Evolutionary conservation across 345 rosid species (phyloP).

Genomic region (Populus tremula): DNA sequence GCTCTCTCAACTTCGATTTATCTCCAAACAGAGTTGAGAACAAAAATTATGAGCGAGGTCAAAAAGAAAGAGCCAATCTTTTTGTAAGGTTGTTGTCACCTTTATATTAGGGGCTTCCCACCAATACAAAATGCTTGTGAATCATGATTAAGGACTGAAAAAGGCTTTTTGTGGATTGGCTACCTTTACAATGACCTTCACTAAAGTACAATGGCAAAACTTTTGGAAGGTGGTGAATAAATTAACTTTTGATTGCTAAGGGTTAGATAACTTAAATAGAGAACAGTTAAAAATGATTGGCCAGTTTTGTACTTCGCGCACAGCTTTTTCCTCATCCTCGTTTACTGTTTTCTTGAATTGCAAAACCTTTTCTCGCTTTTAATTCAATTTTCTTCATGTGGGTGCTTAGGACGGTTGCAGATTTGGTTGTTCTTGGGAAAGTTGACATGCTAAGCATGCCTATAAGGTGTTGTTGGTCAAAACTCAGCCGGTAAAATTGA

Average conservation of each 20-base stretch:
- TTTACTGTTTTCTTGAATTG: neutral
- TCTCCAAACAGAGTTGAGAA: neutral
- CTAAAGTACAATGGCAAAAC: neutral
- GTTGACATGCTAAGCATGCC: neutral
- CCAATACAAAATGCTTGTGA: neutral
- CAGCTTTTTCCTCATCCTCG: neutral
- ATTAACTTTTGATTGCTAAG: neutral
- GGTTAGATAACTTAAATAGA: neutral
- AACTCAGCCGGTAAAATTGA: neutral
- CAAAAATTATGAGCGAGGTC: neutral
- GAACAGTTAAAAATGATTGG: neutral
- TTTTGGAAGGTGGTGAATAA: neutral
- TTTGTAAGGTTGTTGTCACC: neutral
- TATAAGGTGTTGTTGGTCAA: neutral
- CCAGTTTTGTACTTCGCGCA: neutral
- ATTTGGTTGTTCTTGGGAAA: neutral
- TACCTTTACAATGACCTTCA: neutral
- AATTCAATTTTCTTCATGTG: neutral
- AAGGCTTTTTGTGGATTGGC: neutral
- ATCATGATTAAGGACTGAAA: neutral
- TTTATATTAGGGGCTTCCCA: neutral
- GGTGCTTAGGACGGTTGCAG: neutral
- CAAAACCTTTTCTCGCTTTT: neutral
- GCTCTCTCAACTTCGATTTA: neutral
- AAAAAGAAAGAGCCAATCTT: neutral